Evolutionary conservation across 768 basidiomycete genomes (phyloP).

Genomic region (Suillus subaureus): DNA sequence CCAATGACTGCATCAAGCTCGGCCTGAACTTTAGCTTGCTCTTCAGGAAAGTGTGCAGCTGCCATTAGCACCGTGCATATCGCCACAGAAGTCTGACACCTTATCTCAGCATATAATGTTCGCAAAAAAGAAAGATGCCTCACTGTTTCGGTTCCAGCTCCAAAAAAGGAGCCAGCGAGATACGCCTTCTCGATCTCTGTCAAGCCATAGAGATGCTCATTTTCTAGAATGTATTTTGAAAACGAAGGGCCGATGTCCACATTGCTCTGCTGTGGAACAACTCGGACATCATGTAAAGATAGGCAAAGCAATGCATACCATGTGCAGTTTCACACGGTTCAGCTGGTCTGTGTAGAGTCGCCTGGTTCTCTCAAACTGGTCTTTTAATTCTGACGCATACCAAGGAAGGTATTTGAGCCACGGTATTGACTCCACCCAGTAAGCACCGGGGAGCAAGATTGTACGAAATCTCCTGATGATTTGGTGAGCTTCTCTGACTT

Average conservation of each 20-base stretch:
- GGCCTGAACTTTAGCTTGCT: not conserved
- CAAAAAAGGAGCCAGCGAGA: conserved; percentile 58
- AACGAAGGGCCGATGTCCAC: not conserved
- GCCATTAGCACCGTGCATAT: not conserved
- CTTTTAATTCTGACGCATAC: not conserved
- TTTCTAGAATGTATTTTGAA: not conserved
- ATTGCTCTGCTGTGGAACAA: not conserved
- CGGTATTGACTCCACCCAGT: not conserved
- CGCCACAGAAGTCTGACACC: not conserved
- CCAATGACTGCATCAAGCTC: not conserved
- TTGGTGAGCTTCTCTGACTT: not conserved
- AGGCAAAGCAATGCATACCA: not conserved
- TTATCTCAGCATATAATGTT: not conserved
- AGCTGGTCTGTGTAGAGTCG: not conserved
- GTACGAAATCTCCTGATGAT: not conserved
- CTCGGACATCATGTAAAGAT: not conserved
- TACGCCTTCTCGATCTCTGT: conserved; percentile 51
- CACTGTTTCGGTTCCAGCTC: conserved; percentile 57
- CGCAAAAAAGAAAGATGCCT: conserved; percentile 1
- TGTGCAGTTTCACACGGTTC: not conserved
- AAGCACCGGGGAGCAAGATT: not conserved
- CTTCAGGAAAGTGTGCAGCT: not conserved
- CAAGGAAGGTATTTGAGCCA: not conserved
- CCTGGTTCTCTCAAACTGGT: not conserved
- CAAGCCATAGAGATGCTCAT: not conserved